Conservation (phyloP, 2,329 filamentous ascomycete genomes). For the Cadophora sp. region DNA sequence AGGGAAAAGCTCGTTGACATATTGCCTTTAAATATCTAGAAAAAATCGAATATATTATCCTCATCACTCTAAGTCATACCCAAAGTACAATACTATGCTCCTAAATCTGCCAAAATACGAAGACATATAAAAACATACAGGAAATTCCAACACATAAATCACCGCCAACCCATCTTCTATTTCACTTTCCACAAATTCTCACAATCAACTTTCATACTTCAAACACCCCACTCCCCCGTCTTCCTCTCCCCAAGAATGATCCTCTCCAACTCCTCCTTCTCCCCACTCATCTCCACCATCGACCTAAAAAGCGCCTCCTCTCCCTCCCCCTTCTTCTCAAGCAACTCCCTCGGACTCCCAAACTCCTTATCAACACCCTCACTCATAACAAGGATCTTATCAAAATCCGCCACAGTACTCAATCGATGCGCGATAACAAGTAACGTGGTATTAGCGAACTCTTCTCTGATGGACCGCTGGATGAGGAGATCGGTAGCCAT, state of each 20-base stretch:
- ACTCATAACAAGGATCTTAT: slow-evolving; percentile 72
- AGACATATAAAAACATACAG: no score
- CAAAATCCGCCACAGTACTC: slow-evolving; percentile 78
- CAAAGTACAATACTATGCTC: no score
- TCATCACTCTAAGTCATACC: no score
- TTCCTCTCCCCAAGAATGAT: neutral
- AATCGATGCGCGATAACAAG: slow-evolving; percentile 78
- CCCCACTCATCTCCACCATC: slow-evolving; percentile 38
- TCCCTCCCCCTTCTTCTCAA: slow-evolving; percentile 11
- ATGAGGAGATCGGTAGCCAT: slow-evolving; percentile 76
- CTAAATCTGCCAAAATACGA: no score
- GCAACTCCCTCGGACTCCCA: slow-evolving; percentile 65
- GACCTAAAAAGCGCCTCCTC: slow-evolving; percentile 34
- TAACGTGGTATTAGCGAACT: slow-evolving; percentile 71
- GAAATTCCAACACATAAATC: no score
- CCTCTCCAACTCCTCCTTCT: slow-evolving; percentile 24
- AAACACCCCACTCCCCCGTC: neutral
- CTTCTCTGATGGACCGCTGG: slow-evolving; percentile 73
- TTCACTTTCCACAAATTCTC: no score
- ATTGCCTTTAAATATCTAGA: no score
- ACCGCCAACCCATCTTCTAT: no score
- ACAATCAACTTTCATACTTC: neutral
- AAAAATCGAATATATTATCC: no score
- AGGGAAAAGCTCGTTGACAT: no score
- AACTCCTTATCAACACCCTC: slow-evolving; percentile 72